These are phyloP conservation scores for Hymenoscyphus fraxineus DNA, from an alignment of 2,329 filamentous ascomycete genomes.

Conservation along the genomic window DNA sequence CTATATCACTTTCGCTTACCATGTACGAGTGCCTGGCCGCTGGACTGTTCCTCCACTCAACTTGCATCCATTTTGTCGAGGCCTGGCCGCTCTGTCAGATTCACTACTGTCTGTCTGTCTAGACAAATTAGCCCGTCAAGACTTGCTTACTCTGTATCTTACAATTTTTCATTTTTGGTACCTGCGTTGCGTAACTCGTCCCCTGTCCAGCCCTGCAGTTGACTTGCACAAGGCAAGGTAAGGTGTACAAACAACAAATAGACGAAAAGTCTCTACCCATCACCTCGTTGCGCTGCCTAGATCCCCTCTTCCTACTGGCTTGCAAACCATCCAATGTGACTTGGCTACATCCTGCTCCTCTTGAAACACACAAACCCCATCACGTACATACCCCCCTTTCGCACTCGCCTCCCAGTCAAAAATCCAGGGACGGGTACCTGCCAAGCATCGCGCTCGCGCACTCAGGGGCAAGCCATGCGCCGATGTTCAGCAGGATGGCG, in stretches of 20 bases:
- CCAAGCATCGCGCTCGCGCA: not conserved
- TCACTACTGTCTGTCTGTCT: not conserved
- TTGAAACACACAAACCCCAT: not conserved
- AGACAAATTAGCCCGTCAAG: not conserved
- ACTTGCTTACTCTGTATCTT: not conserved
- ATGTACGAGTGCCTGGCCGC: not conserved
- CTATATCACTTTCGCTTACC: conserved; percentile 1
- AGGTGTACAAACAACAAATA: not conserved
- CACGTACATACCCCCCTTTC: not conserved
- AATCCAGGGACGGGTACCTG: not conserved
- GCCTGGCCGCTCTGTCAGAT: not conserved
- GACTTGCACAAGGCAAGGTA: conserved; percentile 2
- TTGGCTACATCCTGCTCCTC: not conserved
- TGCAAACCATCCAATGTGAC: not conserved
- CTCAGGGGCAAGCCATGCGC: not conserved
- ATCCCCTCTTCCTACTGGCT: not conserved
- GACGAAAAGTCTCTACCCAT: not conserved
- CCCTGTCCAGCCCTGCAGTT: not conserved
- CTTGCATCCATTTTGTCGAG: not conserved
- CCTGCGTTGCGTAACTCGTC: not conserved
- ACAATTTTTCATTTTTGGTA: not conserved
- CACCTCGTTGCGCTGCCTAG: not conserved
- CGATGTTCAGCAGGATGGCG: not conserved
- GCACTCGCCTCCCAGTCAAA: not conserved
- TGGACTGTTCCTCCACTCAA: not conserved